phyloP scores from a whole-genome alignment of 768 basidiomycete species.

The Tephrocybe rancida region DNA sequence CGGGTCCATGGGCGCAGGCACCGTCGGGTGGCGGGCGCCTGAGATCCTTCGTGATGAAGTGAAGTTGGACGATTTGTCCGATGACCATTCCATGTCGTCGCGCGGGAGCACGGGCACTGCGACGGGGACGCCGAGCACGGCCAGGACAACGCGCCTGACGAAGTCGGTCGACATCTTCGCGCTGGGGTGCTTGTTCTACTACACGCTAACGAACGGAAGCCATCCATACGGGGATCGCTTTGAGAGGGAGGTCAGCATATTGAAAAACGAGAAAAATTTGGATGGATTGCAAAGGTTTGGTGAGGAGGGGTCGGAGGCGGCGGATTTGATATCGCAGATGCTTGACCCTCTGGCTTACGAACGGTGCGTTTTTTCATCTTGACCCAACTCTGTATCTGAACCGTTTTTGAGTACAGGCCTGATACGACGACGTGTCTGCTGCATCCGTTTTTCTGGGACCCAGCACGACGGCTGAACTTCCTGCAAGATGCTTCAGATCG shows the following conservation, averaged over 20 bases:
- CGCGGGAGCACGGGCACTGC: constrained; percentile 63
- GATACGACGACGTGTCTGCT: constrained; percentile 85
- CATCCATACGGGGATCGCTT: constrained; percentile 96
- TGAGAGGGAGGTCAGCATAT: constrained; percentile 92
- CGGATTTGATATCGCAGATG: constrained; percentile 79
- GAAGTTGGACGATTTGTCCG: constrained; percentile 78
- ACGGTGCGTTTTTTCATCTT: constrained; percentile 51
- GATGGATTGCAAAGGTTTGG: constrained; percentile 78
- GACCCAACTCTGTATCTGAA: neutral
- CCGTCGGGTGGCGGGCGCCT: constrained; percentile 96
- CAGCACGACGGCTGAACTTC: constrained; percentile 83
- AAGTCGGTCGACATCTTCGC: constrained; percentile 98
- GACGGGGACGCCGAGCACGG: constrained; percentile 37
- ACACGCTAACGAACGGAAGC: constrained; percentile 83
- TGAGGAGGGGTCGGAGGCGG: constrained; percentile 93
- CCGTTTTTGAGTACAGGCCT: constrained; percentile 54
- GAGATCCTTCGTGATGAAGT: constrained; percentile 96
- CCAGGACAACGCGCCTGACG: constrained; percentile 72
- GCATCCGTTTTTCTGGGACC: constrained; percentile 98
- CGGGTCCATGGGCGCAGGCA: constrained; percentile 88
- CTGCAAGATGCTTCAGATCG: constrained; percentile 97
- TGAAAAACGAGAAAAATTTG: constrained; percentile 77
- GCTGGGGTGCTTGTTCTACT: constrained; percentile 93
- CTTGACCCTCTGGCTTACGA: constrained; percentile 72
- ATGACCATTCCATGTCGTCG: constrained; percentile 69